phyloP scores from a whole-genome alignment of 495 filamentous ascomycete species.

The Aspergillus conjunctus region DNA sequence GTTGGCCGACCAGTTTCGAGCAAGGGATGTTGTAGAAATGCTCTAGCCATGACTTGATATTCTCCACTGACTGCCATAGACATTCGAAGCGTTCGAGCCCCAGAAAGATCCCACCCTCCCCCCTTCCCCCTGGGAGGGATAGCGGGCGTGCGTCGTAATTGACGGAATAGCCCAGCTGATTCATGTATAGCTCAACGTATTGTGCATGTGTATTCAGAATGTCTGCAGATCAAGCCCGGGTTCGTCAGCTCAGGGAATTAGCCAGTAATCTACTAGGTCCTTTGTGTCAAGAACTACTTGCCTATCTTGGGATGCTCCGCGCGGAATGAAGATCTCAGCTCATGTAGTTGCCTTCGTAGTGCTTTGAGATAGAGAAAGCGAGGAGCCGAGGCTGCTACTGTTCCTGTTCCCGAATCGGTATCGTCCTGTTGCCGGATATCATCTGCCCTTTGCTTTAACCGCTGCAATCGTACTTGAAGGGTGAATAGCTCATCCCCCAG shows the following conservation, averaged over 20 bases:
- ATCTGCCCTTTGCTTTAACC: conserved; percentile 30
- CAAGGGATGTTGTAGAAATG: conserved; percentile 34
- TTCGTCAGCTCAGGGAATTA: conserved; percentile 5
- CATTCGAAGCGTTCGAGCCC: conserved; percentile 40
- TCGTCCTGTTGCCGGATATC: conserved; percentile 32
- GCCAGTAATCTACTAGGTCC: not conserved
- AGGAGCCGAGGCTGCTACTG: conserved; percentile 17
- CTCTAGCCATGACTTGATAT: conserved; percentile 39
- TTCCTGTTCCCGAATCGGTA: conserved; percentile 18
- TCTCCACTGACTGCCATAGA: conserved; percentile 38
- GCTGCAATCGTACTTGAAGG: conserved; percentile 32
- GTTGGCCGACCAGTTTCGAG: conserved; percentile 25
- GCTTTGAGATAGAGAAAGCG: conserved; percentile 32
- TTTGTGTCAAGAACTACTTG: conserved; percentile 14
- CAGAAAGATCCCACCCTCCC: conserved; percentile 13
- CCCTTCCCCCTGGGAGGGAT: conserved; percentile 14
- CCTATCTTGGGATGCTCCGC: conserved; percentile 23
- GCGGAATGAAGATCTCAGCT: conserved; percentile 24
- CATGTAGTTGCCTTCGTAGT: conserved; percentile 28
- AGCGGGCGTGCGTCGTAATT: conserved; percentile 22
- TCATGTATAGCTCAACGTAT: conserved; percentile 43
- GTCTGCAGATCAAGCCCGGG: conserved; percentile 16
- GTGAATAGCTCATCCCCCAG: conserved; percentile 28
- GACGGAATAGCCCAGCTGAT: conserved; percentile 33
- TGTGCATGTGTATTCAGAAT: conserved; percentile 35